Conservation (phyloP, 75 land plant species). For the Azolla pinnata region DNA sequence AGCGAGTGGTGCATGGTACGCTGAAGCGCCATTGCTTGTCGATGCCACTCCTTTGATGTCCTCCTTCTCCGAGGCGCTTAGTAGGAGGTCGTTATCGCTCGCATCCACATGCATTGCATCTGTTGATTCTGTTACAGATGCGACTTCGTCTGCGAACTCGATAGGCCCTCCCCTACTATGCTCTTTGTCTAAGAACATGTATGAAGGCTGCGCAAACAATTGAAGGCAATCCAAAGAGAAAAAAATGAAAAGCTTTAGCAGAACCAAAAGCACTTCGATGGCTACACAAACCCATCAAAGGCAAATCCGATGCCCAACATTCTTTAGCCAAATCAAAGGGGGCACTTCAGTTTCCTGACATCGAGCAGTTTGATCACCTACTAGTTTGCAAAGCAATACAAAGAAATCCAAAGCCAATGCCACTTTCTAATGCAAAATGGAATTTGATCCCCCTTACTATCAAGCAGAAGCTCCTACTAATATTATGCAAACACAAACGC, state of each 20-base stretch:
- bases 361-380: no score
- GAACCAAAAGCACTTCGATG: background rate
- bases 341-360: background rate
- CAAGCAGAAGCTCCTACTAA: no score
- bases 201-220: slow-evolving; percentile 85
- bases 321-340: no score
- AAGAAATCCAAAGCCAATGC: no score
- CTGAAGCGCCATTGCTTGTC: slow-evolving; percentile 46
- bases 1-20: slow-evolving; percentile 52
- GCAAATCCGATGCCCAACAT: no score
- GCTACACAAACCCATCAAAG: background rate
- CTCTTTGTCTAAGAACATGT: slow-evolving; percentile 97
- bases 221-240: slow-evolving; percentile 1
- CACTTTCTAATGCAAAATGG: no score
- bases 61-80: slow-evolving; percentile 81
- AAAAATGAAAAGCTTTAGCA: background rate
- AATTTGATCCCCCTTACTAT: no score
- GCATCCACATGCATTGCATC: slow-evolving; percentile 60
- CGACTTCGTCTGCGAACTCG: slow-evolving; percentile 78
- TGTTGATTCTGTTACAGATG: slow-evolving; percentile 33
- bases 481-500: no score
- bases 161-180: slow-evolving; percentile 78
- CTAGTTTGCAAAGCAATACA: no score
- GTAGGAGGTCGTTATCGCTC: slow-evolving; percentile 75
- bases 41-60: slow-evolving; percentile 33